phyloP scores from a whole-genome alignment of 1,139 yeast genomes.

The Kodamaea sp. region DNA sequence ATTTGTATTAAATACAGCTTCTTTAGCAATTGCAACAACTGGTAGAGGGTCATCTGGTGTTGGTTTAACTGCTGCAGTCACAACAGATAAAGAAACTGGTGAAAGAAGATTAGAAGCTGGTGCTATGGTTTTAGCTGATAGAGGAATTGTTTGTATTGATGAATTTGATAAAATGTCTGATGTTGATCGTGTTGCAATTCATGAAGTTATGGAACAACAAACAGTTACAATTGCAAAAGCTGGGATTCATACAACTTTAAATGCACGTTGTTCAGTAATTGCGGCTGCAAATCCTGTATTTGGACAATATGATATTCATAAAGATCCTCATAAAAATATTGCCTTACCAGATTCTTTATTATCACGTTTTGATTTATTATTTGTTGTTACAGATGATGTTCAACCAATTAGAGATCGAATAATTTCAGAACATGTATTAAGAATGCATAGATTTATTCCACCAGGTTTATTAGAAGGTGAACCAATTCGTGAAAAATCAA shows the following conservation, averaged over 20 bases:
- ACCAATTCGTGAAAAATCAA: conserved; percentile 78
- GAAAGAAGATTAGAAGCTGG: conserved; percentile 97
- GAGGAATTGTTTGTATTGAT: conserved; percentile 97
- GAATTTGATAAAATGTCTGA: conserved; percentile 98
- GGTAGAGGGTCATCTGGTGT: conserved; percentile 99
- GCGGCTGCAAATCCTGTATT: conserved; percentile 99
- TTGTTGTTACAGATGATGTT: conserved; percentile 95
- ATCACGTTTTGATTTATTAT: conserved; percentile 93
- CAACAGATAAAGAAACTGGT: conserved; percentile 94
- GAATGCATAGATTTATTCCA: conserved; percentile 89
- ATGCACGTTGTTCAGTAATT: conserved; percentile 94
- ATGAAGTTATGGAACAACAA: conserved; percentile 99
- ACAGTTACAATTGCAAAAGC: conserved; percentile 98
- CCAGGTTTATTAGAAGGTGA: conserved; percentile 92
- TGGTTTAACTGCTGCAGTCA: conserved; percentile 98
- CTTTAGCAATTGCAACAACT: conserved; percentile 95
- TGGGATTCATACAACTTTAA: conserved; percentile 93
- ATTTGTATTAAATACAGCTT: conserved; percentile 90
- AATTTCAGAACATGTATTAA: conserved; percentile 89
- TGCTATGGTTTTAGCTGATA: conserved; percentile 97
- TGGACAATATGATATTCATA: conserved; percentile 95
- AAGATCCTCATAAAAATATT: conserved; percentile 94
- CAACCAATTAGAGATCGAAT: conserved; percentile 80
- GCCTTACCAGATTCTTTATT: conserved; percentile 94
- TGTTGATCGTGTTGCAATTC: conserved; percentile 94